These are phyloP conservation scores for Phialophora tarda DNA, from an alignment of 2,329 filamentous ascomycete genomes.

Conservation along the genomic window DNA sequence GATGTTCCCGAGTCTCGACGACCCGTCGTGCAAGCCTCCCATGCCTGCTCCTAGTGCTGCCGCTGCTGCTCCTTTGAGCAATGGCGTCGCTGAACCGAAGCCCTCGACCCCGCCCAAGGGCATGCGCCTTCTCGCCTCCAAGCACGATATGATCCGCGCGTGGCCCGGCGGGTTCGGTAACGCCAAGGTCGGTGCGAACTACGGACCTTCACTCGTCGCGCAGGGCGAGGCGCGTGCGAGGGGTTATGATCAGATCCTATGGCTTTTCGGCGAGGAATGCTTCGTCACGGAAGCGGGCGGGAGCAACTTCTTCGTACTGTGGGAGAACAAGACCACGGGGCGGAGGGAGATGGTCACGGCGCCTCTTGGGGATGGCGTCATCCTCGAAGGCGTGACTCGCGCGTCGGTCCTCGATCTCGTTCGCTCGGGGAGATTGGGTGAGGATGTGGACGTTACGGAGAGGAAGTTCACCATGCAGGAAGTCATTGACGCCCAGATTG, in stretches of 20 bases:
- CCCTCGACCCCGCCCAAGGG: conserved; percentile 18
- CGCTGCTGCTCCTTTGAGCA: background rate
- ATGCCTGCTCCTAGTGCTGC: background rate
- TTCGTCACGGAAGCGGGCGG: conserved; percentile 90
- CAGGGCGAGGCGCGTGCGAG: conserved; percentile 73
- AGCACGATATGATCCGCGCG: conserved; percentile 82
- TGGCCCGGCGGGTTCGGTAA: conserved; percentile 94
- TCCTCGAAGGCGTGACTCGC: conserved; percentile 87
- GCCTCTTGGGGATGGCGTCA: conserved; percentile 79
- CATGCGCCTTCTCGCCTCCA: conserved; percentile 65
- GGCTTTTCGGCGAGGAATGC: conserved; percentile 80
- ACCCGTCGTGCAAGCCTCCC: conserved; percentile 22
- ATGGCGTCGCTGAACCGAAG: conserved; percentile 12
- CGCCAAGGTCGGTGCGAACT: conserved; percentile 92
- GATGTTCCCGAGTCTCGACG: conserved; percentile 45
- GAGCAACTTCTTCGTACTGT: conserved; percentile 88
- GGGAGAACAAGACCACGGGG: conserved; percentile 60
- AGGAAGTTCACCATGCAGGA: conserved; percentile 81
- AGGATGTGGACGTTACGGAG: conserved; percentile 81
- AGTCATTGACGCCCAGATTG: conserved; percentile 70
- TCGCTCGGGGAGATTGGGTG: conserved; percentile 42
- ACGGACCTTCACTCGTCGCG: conserved; percentile 80
- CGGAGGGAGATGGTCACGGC: conserved; percentile 78
- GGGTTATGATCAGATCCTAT: conserved; percentile 90
- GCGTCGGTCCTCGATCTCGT: conserved; percentile 77